Evolutionary conservation across 305 asterid species (phyloP).

Genomic region (Fraxinus latifolia): DNA sequence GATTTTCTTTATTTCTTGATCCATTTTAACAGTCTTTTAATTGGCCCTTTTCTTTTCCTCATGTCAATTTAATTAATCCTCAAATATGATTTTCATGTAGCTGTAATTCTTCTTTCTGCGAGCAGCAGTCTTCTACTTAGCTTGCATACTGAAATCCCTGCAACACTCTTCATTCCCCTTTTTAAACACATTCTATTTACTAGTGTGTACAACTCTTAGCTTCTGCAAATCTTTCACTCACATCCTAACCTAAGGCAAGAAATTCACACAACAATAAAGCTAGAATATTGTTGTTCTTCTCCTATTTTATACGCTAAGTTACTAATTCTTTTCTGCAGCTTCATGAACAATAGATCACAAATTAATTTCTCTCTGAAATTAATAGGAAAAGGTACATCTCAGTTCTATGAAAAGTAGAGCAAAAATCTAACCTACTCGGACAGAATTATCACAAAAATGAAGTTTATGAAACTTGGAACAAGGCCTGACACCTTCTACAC

Average conservation of each 20-base stretch:
- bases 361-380: neutral
- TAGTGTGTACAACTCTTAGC: neutral
- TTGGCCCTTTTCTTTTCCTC: neutral
- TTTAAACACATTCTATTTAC: neutral
- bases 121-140: neutral
- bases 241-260: neutral
- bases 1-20: neutral
- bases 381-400: neutral
- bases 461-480: slow-evolving; percentile 77
- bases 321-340: neutral
- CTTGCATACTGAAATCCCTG: neutral
- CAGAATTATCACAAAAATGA: slow-evolving; percentile 39
- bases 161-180: neutral
- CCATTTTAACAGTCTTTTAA: neutral
- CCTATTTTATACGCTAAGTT: neutral
- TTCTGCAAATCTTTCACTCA: neutral
- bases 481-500: slow-evolving; percentile 77
- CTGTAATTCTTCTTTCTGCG: neutral
- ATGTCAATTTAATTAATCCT: neutral
- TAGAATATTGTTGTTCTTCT: neutral
- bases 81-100: neutral
- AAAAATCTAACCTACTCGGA: slow-evolving; percentile 4
- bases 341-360: neutral
- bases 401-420: slow-evolving; percentile 11
- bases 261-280: neutral